Base-by-base conservation (phyloP, 345 rosid species). In the Combretum micranthum region DNA sequence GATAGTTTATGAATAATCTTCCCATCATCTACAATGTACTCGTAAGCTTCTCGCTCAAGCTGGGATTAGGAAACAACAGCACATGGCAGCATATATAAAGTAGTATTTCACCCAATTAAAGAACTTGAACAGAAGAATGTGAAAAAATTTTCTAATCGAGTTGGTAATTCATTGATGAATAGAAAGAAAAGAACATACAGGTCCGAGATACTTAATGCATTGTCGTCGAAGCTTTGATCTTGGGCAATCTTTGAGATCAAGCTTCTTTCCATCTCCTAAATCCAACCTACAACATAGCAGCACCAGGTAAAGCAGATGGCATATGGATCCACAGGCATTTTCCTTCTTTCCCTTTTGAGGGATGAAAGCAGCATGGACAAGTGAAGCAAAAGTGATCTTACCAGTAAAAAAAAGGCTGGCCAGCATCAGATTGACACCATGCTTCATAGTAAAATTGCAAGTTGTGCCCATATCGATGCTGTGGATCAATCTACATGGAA, bases 351-450 rank as follows among this genome's bases (percentile, higher is more conserved):
- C 20, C 49, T 18, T 56, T n/a, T 42, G 49, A 53, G 20, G 32
- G 44, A 53, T n/a, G 19, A n/a, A 17, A 37, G 20, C 57, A 32
- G 37, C 57, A 53, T 19, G 19, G 19, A 6, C 52, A 50, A 50
- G 19, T 11, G 20, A 52, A 42, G 15, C 19, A 15, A 12, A 42
- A 16, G 26, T 42, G 12, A 42, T 45, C 53, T 52, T 47, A 69
- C 73, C 79, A 75, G 70, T 55, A 70, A 58, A 75, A 67, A 63
- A 75, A 75, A 18, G 79, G 79, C 42, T 75, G 72, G 17, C 52
- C 75, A 47, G 64, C 48, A 22, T 67, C 67, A 23, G 64, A 42
- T 42, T 57, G 60, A 47, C 64, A 46, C 79, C 72, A 75, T 48
- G 64, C 72, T 44, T 70, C 67, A 37, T 63, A 67, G 54, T 70